Conservation (phyloP, 345 rosid species). For the Pistacia vera region DNA sequence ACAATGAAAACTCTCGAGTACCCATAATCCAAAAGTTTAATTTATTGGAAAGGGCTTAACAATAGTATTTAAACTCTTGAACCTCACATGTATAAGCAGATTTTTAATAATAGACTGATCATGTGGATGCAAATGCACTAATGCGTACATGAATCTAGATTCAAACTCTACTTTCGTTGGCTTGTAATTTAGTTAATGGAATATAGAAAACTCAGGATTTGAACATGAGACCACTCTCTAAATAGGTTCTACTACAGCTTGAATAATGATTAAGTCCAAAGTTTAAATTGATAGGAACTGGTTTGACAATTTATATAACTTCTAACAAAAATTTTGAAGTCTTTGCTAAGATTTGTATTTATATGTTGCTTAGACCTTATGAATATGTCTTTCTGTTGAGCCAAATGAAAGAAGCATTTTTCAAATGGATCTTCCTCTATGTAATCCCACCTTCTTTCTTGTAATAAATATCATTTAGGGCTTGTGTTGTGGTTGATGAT, state of each 20-base stretch:
- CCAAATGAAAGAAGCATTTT: neutral
- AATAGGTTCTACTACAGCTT: neutral
- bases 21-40: neutral
- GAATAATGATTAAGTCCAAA: neutral
- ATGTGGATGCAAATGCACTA: neutral
- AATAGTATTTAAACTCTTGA: neutral
- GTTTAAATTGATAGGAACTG: neutral
- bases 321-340: neutral
- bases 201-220: neutral
- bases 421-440: neutral
- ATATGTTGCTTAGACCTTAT: neutral
- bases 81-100: neutral
- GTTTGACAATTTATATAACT: neutral
- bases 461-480: conserved; percentile 40
- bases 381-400: neutral
- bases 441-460: neutral
- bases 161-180: too few species aligned
- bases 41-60: neutral
- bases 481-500: conserved; percentile 79
- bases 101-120: neutral
- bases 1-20: neutral
- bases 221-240: neutral
- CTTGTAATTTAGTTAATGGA: neutral
- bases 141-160: too few species aligned
- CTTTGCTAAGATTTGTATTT: neutral